Evolutionary conservation across 2,329 filamentous ascomycete species (phyloP), one percentile per base, ranked within the genome.

Genomic region (Exserohilum rostratum): DNA sequence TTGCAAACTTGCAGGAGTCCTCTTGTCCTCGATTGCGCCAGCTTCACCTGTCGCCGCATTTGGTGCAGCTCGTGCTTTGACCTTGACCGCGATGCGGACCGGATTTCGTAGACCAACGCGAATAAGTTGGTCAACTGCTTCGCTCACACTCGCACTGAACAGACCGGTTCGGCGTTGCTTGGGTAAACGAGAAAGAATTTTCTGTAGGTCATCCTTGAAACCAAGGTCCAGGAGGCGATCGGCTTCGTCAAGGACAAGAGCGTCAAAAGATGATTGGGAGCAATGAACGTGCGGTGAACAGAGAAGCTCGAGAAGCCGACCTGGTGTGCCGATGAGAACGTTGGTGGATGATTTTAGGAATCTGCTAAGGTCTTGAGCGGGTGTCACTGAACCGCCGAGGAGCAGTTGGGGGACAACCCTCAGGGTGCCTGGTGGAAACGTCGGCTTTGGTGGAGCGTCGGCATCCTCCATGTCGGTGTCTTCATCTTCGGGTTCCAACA

Each of bases 111-210:
- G 79, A 17, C 95, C 95, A 6, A 97, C 91, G 31, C 93, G 85
- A 47, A 99, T 92, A 50, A 99, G 89, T 71, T 97, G 90, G 59
- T 93, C 88, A 0, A 99, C 90, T 1, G 95, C 95, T 71, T 98
- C 95, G 66, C 90, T 95, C n/a, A 99, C 90, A 67, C 90, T 96
- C 11, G 95, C 95, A 69, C 91, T 96, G 77, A 98, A 99, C 0
- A 99, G 79, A 0, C 95, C 95, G 0, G 95, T 99, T 44, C 95
- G 85, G 46, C 95, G 83, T 73, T 99, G 95, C 71, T 99, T 99
- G 0, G 95, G 95, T 5, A 99, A 78, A 13, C 90, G 85, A 0
- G 86, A 85, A 18, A 99, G 79, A 35, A 98, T 96, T 50, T 87
- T 90, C 64, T 95, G 91, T 25, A 99, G 77, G 64, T 96, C 92